Evolutionary conservation across 1,139 yeast genomes (phyloP), one percentile per base, ranked within the genome.

Genomic region (Kazachstania sp.): DNA sequence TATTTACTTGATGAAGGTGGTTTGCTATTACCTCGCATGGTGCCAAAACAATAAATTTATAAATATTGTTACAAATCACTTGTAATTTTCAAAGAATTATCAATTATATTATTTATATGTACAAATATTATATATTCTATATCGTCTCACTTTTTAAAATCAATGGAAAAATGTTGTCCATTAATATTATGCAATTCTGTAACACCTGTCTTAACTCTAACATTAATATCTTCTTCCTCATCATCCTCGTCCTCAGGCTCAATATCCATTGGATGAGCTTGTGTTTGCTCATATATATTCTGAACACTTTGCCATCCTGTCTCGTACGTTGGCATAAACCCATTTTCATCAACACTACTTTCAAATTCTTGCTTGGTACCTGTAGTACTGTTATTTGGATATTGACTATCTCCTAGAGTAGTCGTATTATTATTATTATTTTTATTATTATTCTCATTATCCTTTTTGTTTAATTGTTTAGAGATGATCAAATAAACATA

Each of bases 181-280:
- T 64, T 61, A 7, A 67, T 60, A 51, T 76, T 76, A 53, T 75
- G 79, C 29, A 75, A 59, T 43, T 65, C 63, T 2, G 74, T 63
- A 4, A 67, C 65, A 7, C 72, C 73, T 0, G 78, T 72, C 43
- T 73, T 62, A 9, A 73, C 70, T 19, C 76, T 63, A 7, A 71
- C 66, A 47, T 71, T 75, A 9, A 57, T 56, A 15, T 41, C 41
- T 9, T 40, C 48, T 28, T 43, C 49, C 12, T 45, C n/a, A 46
- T 49, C 36, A 8, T 15, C 36, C 9, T 5, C 11, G 11, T n/a
- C n/a, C n/a, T n/a, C n/a, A n/a, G 15, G 36, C n/a, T 15, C 19
- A 11, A 9, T 32, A 15, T 15, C 16, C 11, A 9, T 18, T 6
- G 36, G 28, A 9, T 45, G 16, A 69, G 37, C 20, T 2, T 3